These are phyloP conservation scores for Sphagnum fallax DNA, from an alignment of 228 moss, liverwort and hornwort genomes.

Conservation along the genomic window DNA sequence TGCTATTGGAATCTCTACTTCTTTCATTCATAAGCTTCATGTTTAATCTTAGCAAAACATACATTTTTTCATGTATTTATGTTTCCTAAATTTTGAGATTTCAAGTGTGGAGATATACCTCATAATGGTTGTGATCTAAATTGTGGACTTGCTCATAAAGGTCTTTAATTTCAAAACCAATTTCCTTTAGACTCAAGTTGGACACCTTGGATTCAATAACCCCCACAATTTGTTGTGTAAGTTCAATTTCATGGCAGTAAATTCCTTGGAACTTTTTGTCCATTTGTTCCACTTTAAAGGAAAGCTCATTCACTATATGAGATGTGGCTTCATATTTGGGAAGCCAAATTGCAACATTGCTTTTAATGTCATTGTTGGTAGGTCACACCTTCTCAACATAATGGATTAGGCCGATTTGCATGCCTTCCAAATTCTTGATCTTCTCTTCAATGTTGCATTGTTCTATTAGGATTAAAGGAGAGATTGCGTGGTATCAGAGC, in stretches of 20 bases:
- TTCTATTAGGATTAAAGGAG: no score
- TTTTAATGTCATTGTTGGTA: constrained; percentile 55
- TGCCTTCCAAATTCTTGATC: constrained; percentile 62
- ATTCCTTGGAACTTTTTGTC: constrained; percentile 72
- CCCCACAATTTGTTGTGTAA: constrained; percentile 56
- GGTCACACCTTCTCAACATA: constrained; percentile 54
- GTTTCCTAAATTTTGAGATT: no score
- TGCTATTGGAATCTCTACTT: no score
- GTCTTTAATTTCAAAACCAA: constrained; percentile 51
- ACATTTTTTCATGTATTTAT: no score
- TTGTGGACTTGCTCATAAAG: constrained; percentile 62
- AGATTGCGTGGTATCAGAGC: no score
- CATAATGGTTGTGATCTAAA: constrained; percentile 65
- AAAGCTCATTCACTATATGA: constrained; percentile 64
- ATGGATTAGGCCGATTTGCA: constrained; percentile 54
- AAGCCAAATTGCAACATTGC: constrained; percentile 65
- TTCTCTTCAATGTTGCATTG: constrained; percentile 35
- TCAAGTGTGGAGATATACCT: constrained; percentile 20
- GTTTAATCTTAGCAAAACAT: no score
- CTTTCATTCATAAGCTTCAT: no score
- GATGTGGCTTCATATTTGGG: constrained; percentile 72
- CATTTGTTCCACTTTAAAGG: constrained; percentile 65
- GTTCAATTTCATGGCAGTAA: constrained; percentile 55
- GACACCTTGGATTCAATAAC: constrained; percentile 66
- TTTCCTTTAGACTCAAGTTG: constrained; percentile 23